Base-by-base conservation (phyloP, 495 filamentous ascomycete genomes). In the Penicillium cinerascens region DNA sequence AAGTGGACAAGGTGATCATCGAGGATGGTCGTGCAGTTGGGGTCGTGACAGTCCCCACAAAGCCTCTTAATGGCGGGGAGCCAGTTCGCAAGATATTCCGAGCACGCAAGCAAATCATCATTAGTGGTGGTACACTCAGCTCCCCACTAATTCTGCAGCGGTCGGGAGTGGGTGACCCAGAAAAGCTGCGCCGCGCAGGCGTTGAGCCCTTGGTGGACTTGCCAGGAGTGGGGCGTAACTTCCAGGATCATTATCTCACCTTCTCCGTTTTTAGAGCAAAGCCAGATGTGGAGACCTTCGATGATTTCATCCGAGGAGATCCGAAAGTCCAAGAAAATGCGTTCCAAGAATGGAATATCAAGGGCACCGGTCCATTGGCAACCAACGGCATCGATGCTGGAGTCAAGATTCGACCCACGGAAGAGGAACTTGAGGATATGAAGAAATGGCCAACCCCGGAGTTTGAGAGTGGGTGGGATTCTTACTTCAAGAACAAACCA, bases 371-470 rank as follows among this genome's bases (percentile, higher is more conserved):
- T 0, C 87, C 87, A 4, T 71, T 91, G 26, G 79, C 88, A n/a
- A 91, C 88, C 33, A 92, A 91, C 59, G 87, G 87, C 48, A 91
- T 93, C 58, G 88, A 93, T 9, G 87, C 87, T 15, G 87, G 88
- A 33, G 88, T 90, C 43, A 92, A 93, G 66, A 78, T 91, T 52
- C 78, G 88, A 6, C 87, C 88, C 0, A 89, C 80, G 0, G 78
- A 83, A 60, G 62, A 84, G 21, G 89, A 93, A 56, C 71, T 92
- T 13, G 76, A 78, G 39, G 76, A 85, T 63, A 84, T 91, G 65
- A 82, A 81, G 43, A 71, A 64, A 6, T 86, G 83, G 79, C 83
- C 84, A 0, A 84, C 80, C 20, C 81, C 82, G 3, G 80, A 87
- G 27, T 91, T 91, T 65, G 64, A 72, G 10, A 59, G 55, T 16